These are phyloP conservation scores for Leucoagaricus sp. DNA, from an alignment of 1,284 basidiomycete species.

Conservation along the genomic window DNA sequence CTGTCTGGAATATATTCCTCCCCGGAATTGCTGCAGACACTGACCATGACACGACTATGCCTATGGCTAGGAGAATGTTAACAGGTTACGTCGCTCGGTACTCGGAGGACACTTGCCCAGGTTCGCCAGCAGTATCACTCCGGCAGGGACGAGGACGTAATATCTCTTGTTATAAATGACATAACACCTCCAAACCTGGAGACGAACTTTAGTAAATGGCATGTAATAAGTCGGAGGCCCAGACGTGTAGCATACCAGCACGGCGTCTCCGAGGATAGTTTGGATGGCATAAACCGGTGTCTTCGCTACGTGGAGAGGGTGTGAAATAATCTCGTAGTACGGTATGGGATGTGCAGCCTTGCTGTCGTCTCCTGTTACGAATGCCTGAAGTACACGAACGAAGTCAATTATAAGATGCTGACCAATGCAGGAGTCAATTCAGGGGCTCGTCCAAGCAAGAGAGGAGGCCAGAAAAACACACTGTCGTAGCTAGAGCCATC, in stretches of 20 bases:
- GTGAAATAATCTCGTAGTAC: background rate
- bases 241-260: background rate
- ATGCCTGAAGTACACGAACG: background rate
- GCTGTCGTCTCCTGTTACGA: background rate
- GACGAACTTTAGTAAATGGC: background rate
- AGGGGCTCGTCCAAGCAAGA: background rate
- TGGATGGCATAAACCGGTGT: conserved; percentile 2
- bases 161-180: background rate
- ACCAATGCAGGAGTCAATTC: background rate
- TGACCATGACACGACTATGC: conserved; percentile 4
- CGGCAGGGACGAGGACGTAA: background rate
- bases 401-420: conserved; percentile 7
- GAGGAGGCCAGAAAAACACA: background rate
- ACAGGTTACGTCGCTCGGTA: no score
- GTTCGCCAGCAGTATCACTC: background rate
- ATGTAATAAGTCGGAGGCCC: background rate
- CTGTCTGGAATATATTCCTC: background rate
- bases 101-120: background rate
- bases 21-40: conserved; percentile 1
- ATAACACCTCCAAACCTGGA: conserved; percentile 8
- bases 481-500: conserved; percentile 3
- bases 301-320: conserved; percentile 5
- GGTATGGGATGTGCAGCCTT: background rate
- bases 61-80: background rate
- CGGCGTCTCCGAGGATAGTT: conserved; percentile 6